A percentile compares a stretch with the other conserved stretches of the same genome.
Evolutionary conservation across 805 yeast genomes (phyloP).

Genomic region (Hanseniaspora vineae): DNA sequence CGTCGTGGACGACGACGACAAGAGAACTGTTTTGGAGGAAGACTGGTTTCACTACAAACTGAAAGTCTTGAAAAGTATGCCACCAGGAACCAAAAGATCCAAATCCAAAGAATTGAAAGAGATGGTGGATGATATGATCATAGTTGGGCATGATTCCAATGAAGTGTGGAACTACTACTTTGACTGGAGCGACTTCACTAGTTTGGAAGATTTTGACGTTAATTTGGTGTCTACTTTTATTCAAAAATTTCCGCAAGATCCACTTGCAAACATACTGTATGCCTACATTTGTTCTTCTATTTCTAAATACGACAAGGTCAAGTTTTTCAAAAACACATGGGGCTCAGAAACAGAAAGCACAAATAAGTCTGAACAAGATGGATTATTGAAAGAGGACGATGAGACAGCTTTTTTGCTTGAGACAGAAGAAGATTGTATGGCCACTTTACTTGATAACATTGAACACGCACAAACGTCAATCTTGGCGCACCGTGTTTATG

Average conservation of each 20-base stretch:
- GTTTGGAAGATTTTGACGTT: slow-evolving; percentile 37
- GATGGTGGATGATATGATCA: slow-evolving; percentile 59
- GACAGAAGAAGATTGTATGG: slow-evolving; percentile 4
- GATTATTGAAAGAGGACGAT: slow-evolving; percentile 7
- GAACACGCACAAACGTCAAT: slow-evolving; percentile 33
- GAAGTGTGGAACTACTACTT: slow-evolving; percentile 63
- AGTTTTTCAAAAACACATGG: slow-evolving; percentile 10
- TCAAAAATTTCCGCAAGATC: slow-evolving; percentile 42
- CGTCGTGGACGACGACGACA: slow-evolving; percentile 44
- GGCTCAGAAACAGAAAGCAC: slow-evolving; percentile 7
- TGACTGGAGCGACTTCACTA: slow-evolving; percentile 55
- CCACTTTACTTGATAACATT: slow-evolving; percentile 38
- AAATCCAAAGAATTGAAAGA: slow-evolving; percentile 34
- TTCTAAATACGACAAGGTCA: slow-evolving; percentile 40
- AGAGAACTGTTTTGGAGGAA: slow-evolving; percentile 48
- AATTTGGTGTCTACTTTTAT: slow-evolving; percentile 38
- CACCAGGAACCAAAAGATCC: slow-evolving; percentile 28
- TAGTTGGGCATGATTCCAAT: slow-evolving; percentile 46
- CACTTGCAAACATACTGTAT: slow-evolving; percentile 47
- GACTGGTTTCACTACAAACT: slow-evolving; percentile 44
- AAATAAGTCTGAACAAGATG: slow-evolving; percentile 8
- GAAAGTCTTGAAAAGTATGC: slow-evolving; percentile 39
- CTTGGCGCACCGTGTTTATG: slow-evolving; percentile 52
- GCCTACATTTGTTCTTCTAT: slow-evolving; percentile 56
- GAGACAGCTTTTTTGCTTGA: slow-evolving; percentile 1